phyloP scores from a whole-genome alignment of 768 basidiomycete species.

The Phaffia australis region DNA sequence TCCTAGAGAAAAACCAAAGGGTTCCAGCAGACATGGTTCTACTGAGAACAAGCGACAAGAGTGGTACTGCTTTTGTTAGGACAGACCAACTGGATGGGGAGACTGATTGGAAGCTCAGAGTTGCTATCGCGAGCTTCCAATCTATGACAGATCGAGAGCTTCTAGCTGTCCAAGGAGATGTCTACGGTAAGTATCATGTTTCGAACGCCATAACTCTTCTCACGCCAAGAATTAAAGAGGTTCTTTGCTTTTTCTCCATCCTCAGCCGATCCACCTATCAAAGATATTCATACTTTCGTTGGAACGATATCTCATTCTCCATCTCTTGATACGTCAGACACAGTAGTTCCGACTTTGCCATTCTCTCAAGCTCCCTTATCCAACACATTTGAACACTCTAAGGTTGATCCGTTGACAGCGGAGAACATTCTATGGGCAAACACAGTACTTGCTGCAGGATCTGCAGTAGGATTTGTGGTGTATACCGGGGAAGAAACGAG shows the following conservation, averaged over 20 bases:
- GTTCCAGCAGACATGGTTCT: conserved; percentile 91
- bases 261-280: conserved; percentile 82
- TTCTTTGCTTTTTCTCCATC: conserved; percentile 25
- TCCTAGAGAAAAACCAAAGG: conserved; percentile 91
- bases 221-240: background rate
- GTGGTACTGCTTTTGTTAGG: conserved; percentile 91
- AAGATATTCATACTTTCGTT: conserved; percentile 91
- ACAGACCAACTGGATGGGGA: conserved; percentile 98
- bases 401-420: conserved; percentile 74
- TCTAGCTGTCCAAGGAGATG: conserved; percentile 63
- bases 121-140: conserved; percentile 76
- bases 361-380: conserved; percentile 43
- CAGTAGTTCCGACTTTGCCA: conserved; percentile 34
- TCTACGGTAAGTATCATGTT: conserved; percentile 56
- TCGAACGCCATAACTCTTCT: background rate
- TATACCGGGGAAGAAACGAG: conserved; percentile 93
- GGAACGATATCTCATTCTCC: conserved; percentile 63
- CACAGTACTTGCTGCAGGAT: conserved; percentile 90
- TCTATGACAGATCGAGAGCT: conserved; percentile 50
- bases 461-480: conserved; percentile 79
- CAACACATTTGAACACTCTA: conserved; percentile 39
- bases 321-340: conserved; percentile 28
- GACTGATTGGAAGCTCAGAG: conserved; percentile 95
- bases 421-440: conserved; percentile 97
- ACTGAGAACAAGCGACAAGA: conserved; percentile 60